A percentile compares a stretch with the other conserved stretches of the same genome.
These are phyloP conservation scores for Bondarzewia mesenterica DNA, from an alignment of 1,284 basidiomycete species.

Conservation along the genomic window DNA sequence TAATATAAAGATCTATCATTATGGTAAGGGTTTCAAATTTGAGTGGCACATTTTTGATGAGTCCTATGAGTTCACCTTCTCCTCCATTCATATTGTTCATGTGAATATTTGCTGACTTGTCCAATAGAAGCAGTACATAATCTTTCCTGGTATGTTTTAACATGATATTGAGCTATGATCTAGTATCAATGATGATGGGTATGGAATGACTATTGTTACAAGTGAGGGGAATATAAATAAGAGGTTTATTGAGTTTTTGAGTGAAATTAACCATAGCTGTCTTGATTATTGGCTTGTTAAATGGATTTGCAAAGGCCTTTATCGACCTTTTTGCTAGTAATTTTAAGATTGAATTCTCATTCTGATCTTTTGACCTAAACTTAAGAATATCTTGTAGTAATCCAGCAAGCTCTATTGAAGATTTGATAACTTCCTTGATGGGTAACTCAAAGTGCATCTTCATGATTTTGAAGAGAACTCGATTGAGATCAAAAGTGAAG, in stretches of 20 bases:
- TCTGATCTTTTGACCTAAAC: background rate
- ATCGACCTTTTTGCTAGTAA: background rate
- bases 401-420: background rate
- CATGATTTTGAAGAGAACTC: background rate
- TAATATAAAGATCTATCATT: conserved; percentile 14
- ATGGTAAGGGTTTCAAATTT: background rate
- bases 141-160: conserved; percentile 1
- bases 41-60: background rate
- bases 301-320: background rate
- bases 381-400: background rate
- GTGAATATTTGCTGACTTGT: background rate
- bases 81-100: background rate
- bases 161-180: conserved; percentile 18
- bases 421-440: background rate
- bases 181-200: conserved; percentile 17
- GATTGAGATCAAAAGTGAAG: background rate
- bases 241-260: background rate
- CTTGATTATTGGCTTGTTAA: background rate
- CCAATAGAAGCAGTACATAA: background rate
- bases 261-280: too few species aligned
- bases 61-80: background rate
- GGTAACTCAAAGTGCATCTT: background rate
- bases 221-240: background rate
- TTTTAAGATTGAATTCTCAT: background rate
- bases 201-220: conserved; percentile 8